Evolutionary conservation across 306 rosid genomes (phyloP).

Genomic region (Aeschynomene evenia): DNA sequence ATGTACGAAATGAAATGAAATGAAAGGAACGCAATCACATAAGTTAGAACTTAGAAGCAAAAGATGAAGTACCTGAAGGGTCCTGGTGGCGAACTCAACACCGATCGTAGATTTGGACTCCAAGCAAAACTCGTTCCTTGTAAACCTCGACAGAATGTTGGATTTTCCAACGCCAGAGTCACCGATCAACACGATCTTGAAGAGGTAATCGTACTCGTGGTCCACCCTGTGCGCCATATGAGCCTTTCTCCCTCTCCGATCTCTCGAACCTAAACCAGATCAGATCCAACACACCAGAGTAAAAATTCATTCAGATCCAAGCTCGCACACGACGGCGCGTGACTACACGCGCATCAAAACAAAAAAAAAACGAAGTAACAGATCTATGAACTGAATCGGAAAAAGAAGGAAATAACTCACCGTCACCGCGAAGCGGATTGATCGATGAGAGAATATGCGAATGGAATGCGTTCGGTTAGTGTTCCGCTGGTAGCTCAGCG

Average conservation of each 20-base stretch:
- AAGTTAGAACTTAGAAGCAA: neutral
- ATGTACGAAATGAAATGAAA: neutral
- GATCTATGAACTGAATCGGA: constrained; percentile 27
- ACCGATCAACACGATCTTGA: constrained; percentile 97
- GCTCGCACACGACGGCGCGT: neutral
- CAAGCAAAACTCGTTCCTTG: constrained; percentile 96
- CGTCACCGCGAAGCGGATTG: constrained; percentile 47
- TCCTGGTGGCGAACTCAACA: constrained; percentile 93
- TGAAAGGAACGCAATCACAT: neutral
- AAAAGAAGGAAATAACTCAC: constrained; percentile 28
- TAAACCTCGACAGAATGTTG: constrained; percentile 93
- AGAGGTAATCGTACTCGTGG: constrained; percentile 93
- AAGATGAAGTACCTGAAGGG: constrained; percentile 70
- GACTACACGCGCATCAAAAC: neutral
- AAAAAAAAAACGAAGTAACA: neutral
- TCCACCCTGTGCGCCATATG: constrained; percentile 88
- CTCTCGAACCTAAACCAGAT: constrained; percentile 38
- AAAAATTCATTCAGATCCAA: constrained; percentile 38
- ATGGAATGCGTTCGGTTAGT: neutral
- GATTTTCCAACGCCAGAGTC: constrained; percentile 99
- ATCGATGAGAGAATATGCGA: constrained; percentile 25
- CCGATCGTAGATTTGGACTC: constrained; percentile 98
- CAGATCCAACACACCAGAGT: constrained; percentile 31
- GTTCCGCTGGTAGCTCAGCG: neutral
- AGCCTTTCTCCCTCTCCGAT: constrained; percentile 47